Evolutionary conservation across 805 yeast genomes (phyloP).

Genomic region (Hanseniaspora nectarophila): DNA sequence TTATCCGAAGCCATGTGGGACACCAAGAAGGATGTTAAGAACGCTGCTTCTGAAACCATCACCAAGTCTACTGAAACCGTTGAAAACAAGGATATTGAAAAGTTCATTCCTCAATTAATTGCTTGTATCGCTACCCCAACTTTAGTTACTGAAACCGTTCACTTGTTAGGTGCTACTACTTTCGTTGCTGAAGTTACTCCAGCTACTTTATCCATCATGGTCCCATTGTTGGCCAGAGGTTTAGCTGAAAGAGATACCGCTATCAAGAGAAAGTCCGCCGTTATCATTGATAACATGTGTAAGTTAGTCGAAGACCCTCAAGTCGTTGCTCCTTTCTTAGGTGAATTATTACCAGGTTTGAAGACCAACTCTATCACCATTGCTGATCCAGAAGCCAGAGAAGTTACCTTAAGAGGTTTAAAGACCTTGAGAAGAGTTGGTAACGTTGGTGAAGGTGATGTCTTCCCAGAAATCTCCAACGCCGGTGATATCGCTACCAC

Average conservation of each 20-base stretch:
- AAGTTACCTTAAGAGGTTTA: constrained; percentile 92
- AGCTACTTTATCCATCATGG: constrained; percentile 99
- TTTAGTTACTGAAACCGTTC: constrained; percentile 98
- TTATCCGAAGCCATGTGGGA: constrained; percentile 99
- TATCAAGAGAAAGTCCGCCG: constrained; percentile 99
- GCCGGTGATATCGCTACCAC: constrained; percentile 95
- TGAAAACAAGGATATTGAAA: constrained; percentile 98
- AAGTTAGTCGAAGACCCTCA: constrained; percentile 99
- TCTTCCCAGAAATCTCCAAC: constrained; percentile 91
- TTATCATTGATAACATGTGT: constrained; percentile 99
- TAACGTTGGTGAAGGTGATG: constrained; percentile 81
- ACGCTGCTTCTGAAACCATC: constrained; percentile 91
- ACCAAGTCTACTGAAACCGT: constrained; percentile 93
- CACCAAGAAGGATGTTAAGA: constrained; percentile 96
- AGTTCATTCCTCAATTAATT: constrained; percentile 95
- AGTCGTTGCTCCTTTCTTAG: constrained; percentile 98
- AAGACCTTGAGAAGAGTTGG: constrained; percentile 98
- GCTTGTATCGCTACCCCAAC: constrained; percentile 94
- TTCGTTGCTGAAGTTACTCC: constrained; percentile 99
- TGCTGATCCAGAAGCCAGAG: constrained; percentile 99
- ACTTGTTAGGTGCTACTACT: constrained; percentile 97
- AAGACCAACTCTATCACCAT: constrained; percentile 87
- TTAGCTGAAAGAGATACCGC: constrained; percentile 98
- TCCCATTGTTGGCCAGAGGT: constrained; percentile 97
- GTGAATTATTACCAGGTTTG: constrained; percentile 89